Percentiles rank a stretch among this genome's conserved stretches.
phyloP scores from a whole-genome alignment of 2,329 filamentous ascomycete genomes.

The Penicillium glabrum region DNA sequence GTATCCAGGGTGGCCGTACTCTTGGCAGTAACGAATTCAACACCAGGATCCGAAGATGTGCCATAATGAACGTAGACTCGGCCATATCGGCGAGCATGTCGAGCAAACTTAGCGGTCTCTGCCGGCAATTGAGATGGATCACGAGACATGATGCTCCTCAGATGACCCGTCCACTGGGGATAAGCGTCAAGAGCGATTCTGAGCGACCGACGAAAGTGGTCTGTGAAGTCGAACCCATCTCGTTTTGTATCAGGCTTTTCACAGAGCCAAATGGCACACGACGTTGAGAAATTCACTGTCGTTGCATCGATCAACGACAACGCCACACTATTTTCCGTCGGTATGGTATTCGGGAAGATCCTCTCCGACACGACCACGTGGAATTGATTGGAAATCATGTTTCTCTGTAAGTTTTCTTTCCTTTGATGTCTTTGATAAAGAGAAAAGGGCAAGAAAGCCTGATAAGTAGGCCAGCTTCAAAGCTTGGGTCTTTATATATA shows the following conservation, averaged over 20 bases:
- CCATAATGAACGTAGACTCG: constrained; percentile 35
- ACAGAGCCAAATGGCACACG: constrained; percentile 49
- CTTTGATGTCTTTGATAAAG: not conserved
- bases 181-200: constrained; percentile 16
- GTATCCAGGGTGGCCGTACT: constrained; percentile 11
- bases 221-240: constrained; percentile 6
- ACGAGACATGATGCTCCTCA: constrained; percentile 24
- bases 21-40: constrained; percentile 39
- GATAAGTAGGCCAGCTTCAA: not conserved
- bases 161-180: constrained; percentile 45
- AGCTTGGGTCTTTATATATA: not conserved
- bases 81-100: constrained; percentile 29
- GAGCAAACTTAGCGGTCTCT: constrained; percentile 4
- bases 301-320: constrained; percentile 41
- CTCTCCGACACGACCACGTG: constrained; percentile 13
- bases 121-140: not conserved
- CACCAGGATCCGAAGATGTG: constrained; percentile 41
- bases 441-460: not conserved
- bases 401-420: not conserved
- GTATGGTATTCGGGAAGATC: constrained; percentile 14
- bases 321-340: constrained; percentile 8
- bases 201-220: constrained; percentile 18
- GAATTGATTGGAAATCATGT: not conserved
- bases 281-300: constrained; percentile 41
- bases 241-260: constrained; percentile 25